Base-by-base conservation (phyloP, 2,329 filamentous ascomycete species). In the Zarea fungicola region DNA sequence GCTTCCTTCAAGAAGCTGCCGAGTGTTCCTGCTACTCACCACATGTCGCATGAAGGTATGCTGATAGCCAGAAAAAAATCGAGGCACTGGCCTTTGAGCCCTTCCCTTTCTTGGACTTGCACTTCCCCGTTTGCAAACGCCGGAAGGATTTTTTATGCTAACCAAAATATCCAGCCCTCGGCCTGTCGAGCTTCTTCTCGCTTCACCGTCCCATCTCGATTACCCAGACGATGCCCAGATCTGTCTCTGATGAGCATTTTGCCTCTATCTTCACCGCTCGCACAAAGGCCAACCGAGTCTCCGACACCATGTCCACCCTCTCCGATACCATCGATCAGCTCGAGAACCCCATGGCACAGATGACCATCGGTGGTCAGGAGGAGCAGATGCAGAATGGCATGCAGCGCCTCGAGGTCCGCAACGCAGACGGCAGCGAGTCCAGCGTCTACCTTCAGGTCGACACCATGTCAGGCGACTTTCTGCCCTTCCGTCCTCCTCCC, bases 121-220 rank as follows among this genome's bases (percentile, higher is more conserved):
- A n/a, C n/a, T 29, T 31, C n/a, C 18, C 26, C 11, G 18, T 37
- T 29, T 40, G 23, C 16, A 11, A 21, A 10, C 11, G 6, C 5
- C n/a, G 16, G 16, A 36, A 18, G 16, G 5, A 31, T 18, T 25
- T 39, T 18, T 28, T 4, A 36, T 57, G 45, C 56, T 58, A 44
- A 62, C 50, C 42, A 42, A 18, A 8, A 6, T n/a, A 19, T 34
- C 54, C 56, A 97, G 93, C 95, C 62, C 78, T 97, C 53, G 85
- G 87, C 55, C 76, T 96, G 39, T 93, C 92, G 7, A 86, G 86
- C 52, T 97, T 99, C 77, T 97, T 97, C 75, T 95, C 91, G 54
- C 85, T 95, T 56, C 89, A 99, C 70, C 84, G 93, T 53, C 93
- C 93, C 39, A 92, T 99, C 62, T 95, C 89, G 48, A 82, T 96